These are phyloP conservation scores for Penicillium sclerotiorum DNA, from an alignment of 2,329 filamentous ascomycete species.

Conservation along the genomic window DNA sequence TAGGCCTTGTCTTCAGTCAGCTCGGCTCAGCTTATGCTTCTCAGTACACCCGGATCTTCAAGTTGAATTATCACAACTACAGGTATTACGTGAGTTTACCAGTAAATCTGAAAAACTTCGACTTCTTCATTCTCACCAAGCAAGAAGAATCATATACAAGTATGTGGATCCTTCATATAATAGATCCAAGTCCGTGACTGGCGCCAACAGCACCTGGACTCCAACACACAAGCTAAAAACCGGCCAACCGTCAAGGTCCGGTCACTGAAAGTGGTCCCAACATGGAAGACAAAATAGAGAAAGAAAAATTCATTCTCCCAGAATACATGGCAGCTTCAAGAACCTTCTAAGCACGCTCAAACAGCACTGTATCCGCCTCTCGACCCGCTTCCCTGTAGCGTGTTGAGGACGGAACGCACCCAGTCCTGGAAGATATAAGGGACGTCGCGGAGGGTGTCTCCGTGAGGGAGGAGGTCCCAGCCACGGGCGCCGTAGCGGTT, in stretches of 20 bases:
- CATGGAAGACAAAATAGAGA: background rate
- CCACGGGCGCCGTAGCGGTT: constrained; percentile 92
- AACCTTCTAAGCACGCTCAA: constrained; percentile 40
- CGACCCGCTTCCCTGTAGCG: constrained; percentile 78
- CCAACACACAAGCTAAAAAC: constrained; percentile 5
- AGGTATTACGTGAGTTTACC: too few species aligned
- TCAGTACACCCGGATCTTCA: too few species aligned
- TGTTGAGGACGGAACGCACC: constrained; percentile 75
- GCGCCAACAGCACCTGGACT: too few species aligned
- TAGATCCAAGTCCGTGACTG: too few species aligned
- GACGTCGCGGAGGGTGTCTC: constrained; percentile 86
- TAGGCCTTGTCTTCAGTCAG: too few species aligned
- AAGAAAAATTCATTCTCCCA: background rate
- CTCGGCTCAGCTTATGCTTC: too few species aligned
- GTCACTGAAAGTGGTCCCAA: constrained; percentile 3
- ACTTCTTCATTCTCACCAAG: too few species aligned
- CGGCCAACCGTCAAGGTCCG: background rate
- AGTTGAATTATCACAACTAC: too few species aligned
- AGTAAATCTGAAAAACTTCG: too few species aligned
- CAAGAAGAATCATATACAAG: too few species aligned
- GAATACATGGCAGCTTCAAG: background rate
- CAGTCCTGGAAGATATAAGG: constrained; percentile 93
- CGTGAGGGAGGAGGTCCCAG: constrained; percentile 92
- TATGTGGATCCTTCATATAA: too few species aligned
- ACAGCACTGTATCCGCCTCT: constrained; percentile 95